Percentiles rank a stretch among this genome's conserved stretches.
These are phyloP conservation scores for Phytophthora boehmeriae DNA, from an alignment of 352 stramenopile genomes.

Conservation along the genomic window DNA sequence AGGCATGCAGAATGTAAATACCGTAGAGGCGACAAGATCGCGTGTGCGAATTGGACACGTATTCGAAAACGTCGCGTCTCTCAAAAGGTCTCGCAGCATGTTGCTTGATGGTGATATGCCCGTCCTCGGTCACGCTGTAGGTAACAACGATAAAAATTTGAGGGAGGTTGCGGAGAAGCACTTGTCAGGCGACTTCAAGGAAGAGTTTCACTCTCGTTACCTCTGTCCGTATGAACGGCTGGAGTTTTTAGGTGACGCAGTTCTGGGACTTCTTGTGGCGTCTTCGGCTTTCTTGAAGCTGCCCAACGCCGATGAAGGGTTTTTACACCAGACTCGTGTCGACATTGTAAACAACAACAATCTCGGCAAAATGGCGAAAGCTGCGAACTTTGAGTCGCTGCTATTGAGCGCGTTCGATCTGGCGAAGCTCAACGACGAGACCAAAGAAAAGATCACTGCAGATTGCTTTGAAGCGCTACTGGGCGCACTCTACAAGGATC, in stretches of 20 bases:
- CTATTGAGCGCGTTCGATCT: slow-evolving; percentile 79
- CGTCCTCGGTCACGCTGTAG: slow-evolving; percentile 15
- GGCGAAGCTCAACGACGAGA: slow-evolving; percentile 48
- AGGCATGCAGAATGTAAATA: slow-evolving; percentile 88
- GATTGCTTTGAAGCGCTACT: slow-evolving; percentile 86
- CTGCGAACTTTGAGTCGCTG: slow-evolving; percentile 76
- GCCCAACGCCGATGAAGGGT: slow-evolving; percentile 63
- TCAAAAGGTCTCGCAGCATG: slow-evolving; percentile 66
- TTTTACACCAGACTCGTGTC: slow-evolving; percentile 71
- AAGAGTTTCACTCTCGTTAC: slow-evolving; percentile 80
- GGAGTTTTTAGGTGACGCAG: slow-evolving; percentile 85
- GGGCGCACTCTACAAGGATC: slow-evolving; percentile 82
- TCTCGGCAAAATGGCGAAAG: slow-evolving; percentile 77
- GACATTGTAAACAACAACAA: slow-evolving; percentile 82
- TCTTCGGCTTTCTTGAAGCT: slow-evolving; percentile 84
- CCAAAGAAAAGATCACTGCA: slow-evolving; percentile 76
- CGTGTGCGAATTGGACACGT: slow-evolving; percentile 78
- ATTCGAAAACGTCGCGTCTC: slow-evolving; percentile 62
- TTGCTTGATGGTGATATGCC: slow-evolving; percentile 44
- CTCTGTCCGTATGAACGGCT: slow-evolving; percentile 85
- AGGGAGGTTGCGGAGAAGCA: slow-evolving; percentile 63
- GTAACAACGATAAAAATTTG: slow-evolving; percentile 32
- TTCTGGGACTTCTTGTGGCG: slow-evolving; percentile 84
- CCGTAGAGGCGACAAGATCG: slow-evolving; percentile 70
- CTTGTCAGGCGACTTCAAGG: slow-evolving; percentile 68